Percentiles rank a stretch among this genome's conserved stretches.
Conservation (phyloP, 768 basidiomycete genomes). For the Boletus sensibilis region DNA sequence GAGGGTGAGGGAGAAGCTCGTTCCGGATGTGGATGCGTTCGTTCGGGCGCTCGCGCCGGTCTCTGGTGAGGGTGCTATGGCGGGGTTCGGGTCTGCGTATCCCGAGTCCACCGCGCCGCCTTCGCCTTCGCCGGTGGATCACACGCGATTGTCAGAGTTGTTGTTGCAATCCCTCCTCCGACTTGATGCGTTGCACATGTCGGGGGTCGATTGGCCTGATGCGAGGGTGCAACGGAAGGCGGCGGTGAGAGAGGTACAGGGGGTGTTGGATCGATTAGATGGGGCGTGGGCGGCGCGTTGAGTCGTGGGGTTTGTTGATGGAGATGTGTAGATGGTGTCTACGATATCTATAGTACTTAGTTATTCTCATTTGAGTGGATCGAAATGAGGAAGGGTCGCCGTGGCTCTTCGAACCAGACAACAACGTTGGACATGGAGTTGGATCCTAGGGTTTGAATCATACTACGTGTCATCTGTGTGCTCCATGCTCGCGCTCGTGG, state of each 20-base stretch:
- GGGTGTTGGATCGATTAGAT: constrained; percentile 77
- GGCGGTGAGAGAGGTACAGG: constrained; percentile 85
- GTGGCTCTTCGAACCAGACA: background rate
- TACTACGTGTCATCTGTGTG: no score
- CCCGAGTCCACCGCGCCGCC: background rate
- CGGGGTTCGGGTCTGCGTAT: background rate
- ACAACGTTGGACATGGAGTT: background rate
- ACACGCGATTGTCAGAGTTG: constrained; percentile 70
- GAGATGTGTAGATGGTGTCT: background rate
- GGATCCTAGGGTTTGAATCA: background rate
- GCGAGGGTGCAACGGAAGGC: constrained; percentile 81
- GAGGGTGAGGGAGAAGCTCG: constrained; percentile 51
- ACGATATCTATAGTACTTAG: background rate
- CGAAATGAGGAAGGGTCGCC: background rate
- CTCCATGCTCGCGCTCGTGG: background rate
- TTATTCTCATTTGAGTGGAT: background rate
- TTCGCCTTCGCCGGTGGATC: constrained; percentile 35
- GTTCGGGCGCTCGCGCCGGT: constrained; percentile 34
- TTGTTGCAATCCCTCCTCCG: constrained; percentile 85
- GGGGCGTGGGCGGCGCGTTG: constrained; percentile 52
- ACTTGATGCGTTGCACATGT: constrained; percentile 69
- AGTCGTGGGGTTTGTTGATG: background rate
- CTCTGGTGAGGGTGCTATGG: no score
- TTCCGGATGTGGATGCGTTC: constrained; percentile 58
- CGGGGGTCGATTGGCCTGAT: constrained; percentile 73